Conservation (phyloP, 2,329 filamentous ascomycete genomes). For the Sporothrix inflata region DNA sequence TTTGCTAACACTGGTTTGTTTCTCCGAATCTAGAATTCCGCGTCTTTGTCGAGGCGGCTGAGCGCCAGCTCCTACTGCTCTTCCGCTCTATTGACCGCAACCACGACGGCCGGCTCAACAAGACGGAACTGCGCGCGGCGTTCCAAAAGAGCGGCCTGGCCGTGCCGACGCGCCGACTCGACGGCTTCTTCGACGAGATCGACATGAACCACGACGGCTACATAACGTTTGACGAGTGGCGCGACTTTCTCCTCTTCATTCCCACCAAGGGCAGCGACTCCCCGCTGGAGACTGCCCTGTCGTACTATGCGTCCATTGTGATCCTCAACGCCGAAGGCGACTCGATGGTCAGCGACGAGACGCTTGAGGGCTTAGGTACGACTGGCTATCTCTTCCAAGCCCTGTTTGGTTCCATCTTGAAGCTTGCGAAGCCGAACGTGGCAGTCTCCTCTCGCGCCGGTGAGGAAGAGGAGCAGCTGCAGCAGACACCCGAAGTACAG, state of each 20-base stretch:
- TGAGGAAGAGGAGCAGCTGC: neutral
- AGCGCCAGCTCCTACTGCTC: slow-evolving; percentile 77
- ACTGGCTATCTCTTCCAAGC: slow-evolving; percentile 69
- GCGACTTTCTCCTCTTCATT: slow-evolving; percentile 94
- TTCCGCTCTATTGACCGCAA: slow-evolving; percentile 88
- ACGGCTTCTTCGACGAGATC: slow-evolving; percentile 86
- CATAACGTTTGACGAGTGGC: slow-evolving; percentile 94
- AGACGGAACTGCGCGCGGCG: slow-evolving; percentile 77
- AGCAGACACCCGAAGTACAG: neutral
- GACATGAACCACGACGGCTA: slow-evolving; percentile 85
- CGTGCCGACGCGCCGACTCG: slow-evolving; percentile 75
- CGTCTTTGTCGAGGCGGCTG: slow-evolving; percentile 82
- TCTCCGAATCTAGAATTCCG: slow-evolving; percentile 71
- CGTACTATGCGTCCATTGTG: slow-evolving; percentile 88
- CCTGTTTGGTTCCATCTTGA: slow-evolving; percentile 76
- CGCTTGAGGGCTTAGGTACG: slow-evolving; percentile 93
- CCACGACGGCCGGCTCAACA: slow-evolving; percentile 82
- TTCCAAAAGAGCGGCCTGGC: slow-evolving; percentile 78
- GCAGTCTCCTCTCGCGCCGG: neutral
- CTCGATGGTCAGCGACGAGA: slow-evolving; percentile 87
- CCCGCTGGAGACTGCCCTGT: slow-evolving; percentile 79
- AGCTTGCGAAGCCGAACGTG: slow-evolving; percentile 55
- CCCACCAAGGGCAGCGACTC: slow-evolving; percentile 65
- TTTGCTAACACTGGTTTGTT: neutral
- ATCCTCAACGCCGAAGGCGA: slow-evolving; percentile 93